Evolutionary conservation across 495 filamentous ascomycete genomes (phyloP), one percentile per base, ranked within the genome.

Genomic region (Durotheca rogersii): DNA sequence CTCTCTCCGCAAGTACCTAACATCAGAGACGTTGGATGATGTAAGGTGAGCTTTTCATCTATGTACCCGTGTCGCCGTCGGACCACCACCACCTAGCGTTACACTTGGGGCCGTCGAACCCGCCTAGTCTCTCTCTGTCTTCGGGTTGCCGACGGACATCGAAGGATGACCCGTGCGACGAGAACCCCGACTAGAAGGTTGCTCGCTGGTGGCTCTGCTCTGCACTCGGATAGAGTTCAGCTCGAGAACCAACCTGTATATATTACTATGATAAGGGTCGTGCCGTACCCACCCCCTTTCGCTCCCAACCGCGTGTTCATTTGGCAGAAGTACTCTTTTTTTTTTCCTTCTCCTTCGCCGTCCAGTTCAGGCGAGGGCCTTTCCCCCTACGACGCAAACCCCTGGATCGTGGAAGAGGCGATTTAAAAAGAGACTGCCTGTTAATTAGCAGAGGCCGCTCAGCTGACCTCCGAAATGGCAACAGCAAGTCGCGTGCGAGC

Each of bases 251-350:
- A 52, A 39, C 23, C 5, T 27, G 9, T 29, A 37, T 43, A 33
- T 39, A 59, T 59, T 59, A 59, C 56, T 59, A 19, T 54, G 50
- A 50, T 41, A 38, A 51, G 49, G 50, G 49, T n/a, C n/a, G n/a
- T n/a, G n/a, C n/a, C n/a, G n/a, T n/a, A n/a, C n/a, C n/a, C n/a
- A n/a, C n/a, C 35, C 31, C 48, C 48, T 35, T 41, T 53, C 41
- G 44, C 31, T 36, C 40, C 12, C 11, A 49, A 37, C 14, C 40
- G 32, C 35, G 25, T 9, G 45, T 51, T 44, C 17, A 18, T 37
- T 54, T 54, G 45, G n/a, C n/a, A n/a, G n/a, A n/a, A n/a, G n/a
- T n/a, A n/a, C n/a, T n/a, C n/a, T n/a, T n/a, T n/a, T n/a, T n/a
- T n/a, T n/a, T n/a, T n/a, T n/a, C n/a, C n/a, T n/a, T n/a, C n/a